Conservation (phyloP, 179 eudicot species). For the Vitellaria paradoxa region DNA sequence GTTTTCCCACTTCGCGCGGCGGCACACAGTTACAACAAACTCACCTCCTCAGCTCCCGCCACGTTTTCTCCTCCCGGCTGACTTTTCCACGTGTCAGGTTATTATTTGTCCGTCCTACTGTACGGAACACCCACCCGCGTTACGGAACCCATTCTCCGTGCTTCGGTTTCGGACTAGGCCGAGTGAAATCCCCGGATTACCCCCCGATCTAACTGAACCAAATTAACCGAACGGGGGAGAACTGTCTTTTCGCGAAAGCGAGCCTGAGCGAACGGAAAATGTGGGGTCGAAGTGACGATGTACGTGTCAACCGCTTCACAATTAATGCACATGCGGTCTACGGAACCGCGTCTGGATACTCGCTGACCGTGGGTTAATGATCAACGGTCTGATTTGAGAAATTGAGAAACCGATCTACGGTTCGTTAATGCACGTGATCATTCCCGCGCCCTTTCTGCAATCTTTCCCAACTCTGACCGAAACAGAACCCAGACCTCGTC, state of each 20-base stretch:
- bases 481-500: slow-evolving; percentile 7
- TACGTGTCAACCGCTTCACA: neutral
- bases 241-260: neutral
- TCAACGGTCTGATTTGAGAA: slow-evolving; percentile 11
- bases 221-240: neutral
- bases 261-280: neutral
- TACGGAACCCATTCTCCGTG: neutral
- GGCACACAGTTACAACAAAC: slow-evolving; percentile 8
- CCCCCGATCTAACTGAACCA: neutral
- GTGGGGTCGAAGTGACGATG: slow-evolving; percentile 5
- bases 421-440: slow-evolving; percentile 14
- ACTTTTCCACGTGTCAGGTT: neutral
- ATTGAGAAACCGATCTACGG: neutral
- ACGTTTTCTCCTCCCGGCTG: neutral
- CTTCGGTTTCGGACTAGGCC: neutral
- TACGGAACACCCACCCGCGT: neutral
- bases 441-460: slow-evolving; percentile 1
- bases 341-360: neutral
- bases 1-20: slow-evolving; percentile 7
- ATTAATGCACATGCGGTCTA: neutral
- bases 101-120: neutral
- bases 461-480: slow-evolving; percentile 13
- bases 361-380: slow-evolving; percentile 7
- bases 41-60: neutral
- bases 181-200: neutral